Percentiles rank a stretch among this genome's conserved stretches.
phyloP scores from a whole-genome alignment of 148 eudicot species.

The Dysphania ambrosioides region DNA sequence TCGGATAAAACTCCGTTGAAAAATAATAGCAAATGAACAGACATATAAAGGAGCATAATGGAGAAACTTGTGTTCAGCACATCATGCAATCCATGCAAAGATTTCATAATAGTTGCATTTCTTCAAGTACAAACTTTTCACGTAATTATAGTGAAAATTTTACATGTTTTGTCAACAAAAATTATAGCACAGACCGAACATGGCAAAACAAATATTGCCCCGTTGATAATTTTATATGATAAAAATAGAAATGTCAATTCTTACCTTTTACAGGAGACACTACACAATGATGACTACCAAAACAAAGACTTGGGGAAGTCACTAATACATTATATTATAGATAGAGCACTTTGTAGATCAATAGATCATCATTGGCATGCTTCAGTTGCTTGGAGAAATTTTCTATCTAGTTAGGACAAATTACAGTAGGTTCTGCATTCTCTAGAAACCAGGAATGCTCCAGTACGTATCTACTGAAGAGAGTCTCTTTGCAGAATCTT shows the following conservation, averaged over 20 bases:
- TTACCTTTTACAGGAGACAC: background rate
- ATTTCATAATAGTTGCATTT: background rate
- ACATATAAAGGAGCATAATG: too few species aligned
- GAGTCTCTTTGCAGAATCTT: conserved; percentile 80
- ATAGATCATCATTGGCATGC: background rate
- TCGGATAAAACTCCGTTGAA: background rate
- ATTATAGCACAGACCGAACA: background rate
- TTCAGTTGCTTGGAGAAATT: background rate
- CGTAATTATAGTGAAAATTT: background rate
- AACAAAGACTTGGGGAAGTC: background rate
- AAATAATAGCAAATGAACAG: too few species aligned
- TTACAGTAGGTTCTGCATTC: conserved; percentile 51
- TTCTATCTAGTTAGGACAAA: conserved; percentile 30
- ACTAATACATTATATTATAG: background rate
- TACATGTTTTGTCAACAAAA: background rate
- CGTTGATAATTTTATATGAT: background rate
- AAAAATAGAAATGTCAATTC: background rate
- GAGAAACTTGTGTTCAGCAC: background rate
- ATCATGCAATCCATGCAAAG: background rate
- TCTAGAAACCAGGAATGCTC: conserved; percentile 73
- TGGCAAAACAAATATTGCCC: background rate
- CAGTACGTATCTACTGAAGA: conserved; percentile 63
- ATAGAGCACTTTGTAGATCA: background rate
- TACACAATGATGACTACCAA: background rate
- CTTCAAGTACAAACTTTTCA: background rate